A percentile compares a stretch with the other conserved stretches of the same genome.
Conservation (phyloP, 2,329 filamentous ascomycete genomes). For the Fusarium multiceps region DNA sequence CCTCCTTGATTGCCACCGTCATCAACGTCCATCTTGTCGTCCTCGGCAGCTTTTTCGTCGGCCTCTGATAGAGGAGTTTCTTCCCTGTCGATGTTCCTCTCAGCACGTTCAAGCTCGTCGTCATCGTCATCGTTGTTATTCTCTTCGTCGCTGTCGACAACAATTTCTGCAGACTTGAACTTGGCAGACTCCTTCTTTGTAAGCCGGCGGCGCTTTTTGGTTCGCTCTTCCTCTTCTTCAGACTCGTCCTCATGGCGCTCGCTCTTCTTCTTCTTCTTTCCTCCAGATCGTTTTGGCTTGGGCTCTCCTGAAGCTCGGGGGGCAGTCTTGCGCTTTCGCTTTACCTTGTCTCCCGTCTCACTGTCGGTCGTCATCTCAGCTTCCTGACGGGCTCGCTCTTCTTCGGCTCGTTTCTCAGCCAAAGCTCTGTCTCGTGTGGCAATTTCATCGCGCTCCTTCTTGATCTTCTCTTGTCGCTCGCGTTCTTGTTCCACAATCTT, state of each 20-base stretch:
- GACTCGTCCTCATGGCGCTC: constrained; percentile 58
- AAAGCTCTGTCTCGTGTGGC: constrained; percentile 78
- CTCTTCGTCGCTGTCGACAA: constrained; percentile 79
- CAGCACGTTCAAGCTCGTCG: constrained; percentile 58
- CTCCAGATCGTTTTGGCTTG: constrained; percentile 58
- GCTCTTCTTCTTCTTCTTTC: constrained; percentile 62
- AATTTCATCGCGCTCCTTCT: constrained; percentile 86
- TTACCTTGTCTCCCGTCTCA: constrained; percentile 84
- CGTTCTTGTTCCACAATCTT: constrained; percentile 75
- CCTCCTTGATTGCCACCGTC: constrained; percentile 50
- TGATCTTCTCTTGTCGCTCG: constrained; percentile 82
- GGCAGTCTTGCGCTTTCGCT: constrained; percentile 75
- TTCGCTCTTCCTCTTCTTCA: constrained; percentile 57
- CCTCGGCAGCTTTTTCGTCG: constrained; percentile 52
- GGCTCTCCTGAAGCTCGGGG: constrained; percentile 53
- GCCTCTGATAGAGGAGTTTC: constrained; percentile 53
- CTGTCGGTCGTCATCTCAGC: constrained; percentile 85
- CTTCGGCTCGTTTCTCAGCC: constrained; percentile 69
- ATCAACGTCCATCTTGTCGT: constrained; percentile 66
- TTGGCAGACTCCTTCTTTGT: constrained; percentile 67
- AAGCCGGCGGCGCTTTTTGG: constrained; percentile 72
- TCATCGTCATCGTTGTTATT: constrained; percentile 54
- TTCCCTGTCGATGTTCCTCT: constrained; percentile 54
- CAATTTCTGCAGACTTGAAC: constrained; percentile 87
- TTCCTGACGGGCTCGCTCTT: constrained; percentile 57